Base-by-base conservation (phyloP, 805 yeast species). In the Debaryomyces tyrocola region DNA sequence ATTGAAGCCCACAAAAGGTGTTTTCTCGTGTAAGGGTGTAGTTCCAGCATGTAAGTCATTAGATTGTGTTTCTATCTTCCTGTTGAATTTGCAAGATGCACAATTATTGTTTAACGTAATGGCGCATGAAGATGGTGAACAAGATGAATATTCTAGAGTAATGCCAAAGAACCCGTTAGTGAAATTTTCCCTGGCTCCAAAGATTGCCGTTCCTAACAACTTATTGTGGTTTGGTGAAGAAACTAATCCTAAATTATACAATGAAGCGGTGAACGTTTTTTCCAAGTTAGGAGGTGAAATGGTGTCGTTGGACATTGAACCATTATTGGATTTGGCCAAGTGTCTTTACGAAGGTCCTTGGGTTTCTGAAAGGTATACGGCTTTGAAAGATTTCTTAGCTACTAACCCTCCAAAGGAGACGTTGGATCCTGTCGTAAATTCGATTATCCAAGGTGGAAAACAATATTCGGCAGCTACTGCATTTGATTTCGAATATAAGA, bases 261-360 rank as follows among this genome's bases (percentile, higher is more conserved):
- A 75, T 21, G 63, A 71, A 20, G 89, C 96, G 2, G 75, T 91
- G 17, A 77, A 76, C 20, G 48, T 53, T 10, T 60, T 67, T 40
- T 54, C 60, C 38, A 65, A 72, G 36, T 56, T 78, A 12, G 87
- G 85, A 37, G 78, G 78, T 44, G 70, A 73, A 35, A 67, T 88
- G 24, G 76, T 80, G 18, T 70, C 82, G 9, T 64, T 84, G 37
- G 91, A 90, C 66, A 91, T 92, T 63, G 66, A 84, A 14, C 87
- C 90, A 4, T 73, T 92, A 35, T 73, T 88, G 50, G 87, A 86
- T 33, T 75, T 92, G 47, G 99, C 98, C 14, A 81, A 81, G 56
- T 87, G 94, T 60, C 76, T 92, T 33, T 92, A 92, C 63, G 97
- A 92, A 61, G 99, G 99, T 48, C 87, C 98, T n/a, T 92, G 99